Conservation (phyloP, 768 basidiomycete species). For the Leccinum boreale region DNA sequence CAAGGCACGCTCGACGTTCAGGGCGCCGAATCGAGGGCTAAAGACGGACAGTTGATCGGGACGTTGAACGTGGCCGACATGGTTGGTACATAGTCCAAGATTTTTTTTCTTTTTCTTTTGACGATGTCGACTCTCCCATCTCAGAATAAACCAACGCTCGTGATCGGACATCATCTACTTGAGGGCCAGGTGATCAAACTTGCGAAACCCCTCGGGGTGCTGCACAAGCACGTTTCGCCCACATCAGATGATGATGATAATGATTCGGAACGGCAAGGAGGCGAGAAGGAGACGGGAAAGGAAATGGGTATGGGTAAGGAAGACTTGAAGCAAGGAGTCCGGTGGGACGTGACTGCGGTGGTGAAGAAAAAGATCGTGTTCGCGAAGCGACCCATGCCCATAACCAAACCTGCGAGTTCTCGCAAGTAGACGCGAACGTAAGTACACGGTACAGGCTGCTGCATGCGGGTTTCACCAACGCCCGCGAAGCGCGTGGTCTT, state of each 20-base stretch:
- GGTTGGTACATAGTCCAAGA: conserved; percentile 37
- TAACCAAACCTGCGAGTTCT: conserved; percentile 36
- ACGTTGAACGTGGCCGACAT: conserved; percentile 62
- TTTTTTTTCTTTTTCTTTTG: neutral
- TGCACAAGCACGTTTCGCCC: conserved; percentile 37
- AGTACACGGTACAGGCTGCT: too few relatives aligned
- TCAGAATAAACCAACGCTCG: conserved; percentile 70
- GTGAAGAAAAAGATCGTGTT: conserved; percentile 84
- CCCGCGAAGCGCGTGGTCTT: neutral
- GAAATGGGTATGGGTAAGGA: neutral
- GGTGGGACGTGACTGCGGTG: conserved; percentile 65
- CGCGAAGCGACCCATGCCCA: conserved; percentile 78
- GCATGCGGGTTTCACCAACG: neutral
- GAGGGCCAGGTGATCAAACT: conserved; percentile 81
- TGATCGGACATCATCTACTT: conserved; percentile 85
- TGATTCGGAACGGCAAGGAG: neutral
- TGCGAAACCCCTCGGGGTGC: conserved; percentile 78
- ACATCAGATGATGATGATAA: neutral
- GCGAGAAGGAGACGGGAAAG: neutral
- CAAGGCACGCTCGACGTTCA: conserved; percentile 82
- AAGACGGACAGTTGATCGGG: conserved; percentile 75
- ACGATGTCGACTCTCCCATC: neutral
- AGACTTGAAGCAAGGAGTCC: conserved; percentile 13
- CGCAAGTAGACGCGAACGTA: neutral
- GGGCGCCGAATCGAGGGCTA: conserved; percentile 44